phyloP scores from a whole-genome alignment of 2,329 filamentous ascomycete genomes.

The Phaeosphaeriaceae sp. region DNA sequence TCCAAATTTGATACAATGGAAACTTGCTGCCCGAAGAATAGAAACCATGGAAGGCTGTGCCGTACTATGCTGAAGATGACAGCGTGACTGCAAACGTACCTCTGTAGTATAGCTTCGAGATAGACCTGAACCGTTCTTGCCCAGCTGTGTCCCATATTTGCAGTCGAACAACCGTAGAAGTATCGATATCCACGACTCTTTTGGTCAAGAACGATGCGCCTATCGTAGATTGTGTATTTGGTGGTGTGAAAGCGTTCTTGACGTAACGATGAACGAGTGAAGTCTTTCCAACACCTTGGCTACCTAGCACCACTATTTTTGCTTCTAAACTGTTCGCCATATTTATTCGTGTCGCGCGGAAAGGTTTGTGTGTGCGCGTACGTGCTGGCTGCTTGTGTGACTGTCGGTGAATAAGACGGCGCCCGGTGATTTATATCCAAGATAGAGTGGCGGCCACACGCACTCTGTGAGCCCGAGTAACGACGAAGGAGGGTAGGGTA shows the following conservation, averaged over 20 bases:
- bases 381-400: not conserved
- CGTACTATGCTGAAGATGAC: not conserved
- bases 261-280: slow-evolving; percentile 78
- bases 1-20: not conserved
- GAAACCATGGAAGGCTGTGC: not conserved
- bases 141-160: slow-evolving; percentile 98
- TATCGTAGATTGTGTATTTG: slow-evolving; percentile 56
- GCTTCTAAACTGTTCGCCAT: slow-evolving; percentile 69
- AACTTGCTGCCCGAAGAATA: not conserved
- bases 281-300: slow-evolving; percentile 81
- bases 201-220: slow-evolving; percentile 67
- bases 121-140: slow-evolving; percentile 93
- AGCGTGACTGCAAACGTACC: slow-evolving; percentile 33
- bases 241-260: slow-evolving; percentile 72
- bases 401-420: slow-evolving; percentile 10
- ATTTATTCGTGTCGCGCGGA: not conserved
- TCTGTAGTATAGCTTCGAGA: slow-evolving; percentile 94
- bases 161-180: slow-evolving; percentile 83
- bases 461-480: slow-evolving; percentile 15
- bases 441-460: slow-evolving; percentile 9
- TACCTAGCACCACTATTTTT: slow-evolving; percentile 81
- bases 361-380: not conserved
- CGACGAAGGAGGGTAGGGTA: slow-evolving; percentile 22
- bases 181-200: slow-evolving; percentile 75
- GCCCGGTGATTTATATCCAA: slow-evolving; percentile 10